A percentile compares a stretch with the other conserved stretches of the same genome.
Evolutionary conservation across 306 rosid genomes (phyloP).

Genomic region (Leucaena leucocephala): DNA sequence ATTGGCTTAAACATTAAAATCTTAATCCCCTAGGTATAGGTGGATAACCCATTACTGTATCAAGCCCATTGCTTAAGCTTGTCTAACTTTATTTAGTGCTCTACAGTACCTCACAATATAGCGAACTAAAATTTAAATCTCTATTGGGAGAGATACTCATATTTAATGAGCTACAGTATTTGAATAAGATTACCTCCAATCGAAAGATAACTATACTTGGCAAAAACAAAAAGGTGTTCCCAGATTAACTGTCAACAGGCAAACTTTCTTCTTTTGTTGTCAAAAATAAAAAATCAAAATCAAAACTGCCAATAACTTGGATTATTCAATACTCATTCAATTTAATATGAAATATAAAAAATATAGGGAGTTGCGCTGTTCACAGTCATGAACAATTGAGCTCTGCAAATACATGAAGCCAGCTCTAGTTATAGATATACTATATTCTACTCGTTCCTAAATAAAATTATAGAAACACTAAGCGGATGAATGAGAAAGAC

Average conservation of each 20-base stretch:
- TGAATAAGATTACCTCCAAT: too few species aligned
- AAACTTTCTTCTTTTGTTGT: background rate
- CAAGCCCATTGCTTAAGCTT: background rate
- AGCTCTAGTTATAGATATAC: background rate
- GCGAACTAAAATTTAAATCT: too few species aligned
- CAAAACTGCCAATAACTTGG: background rate
- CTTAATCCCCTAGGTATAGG: background rate
- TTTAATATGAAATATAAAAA: background rate
- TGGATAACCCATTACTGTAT: background rate
- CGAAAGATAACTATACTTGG: too few species aligned
- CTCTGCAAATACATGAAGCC: background rate
- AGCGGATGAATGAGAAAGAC: slow-evolving; percentile 17
- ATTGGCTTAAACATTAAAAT: background rate
- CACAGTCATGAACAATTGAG: background rate
- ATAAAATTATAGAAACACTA: slow-evolving; percentile 15
- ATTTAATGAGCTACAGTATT: too few species aligned
- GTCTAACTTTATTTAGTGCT: too few species aligned
- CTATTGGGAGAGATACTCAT: too few species aligned
- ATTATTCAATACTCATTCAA: background rate
- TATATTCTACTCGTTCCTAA: slow-evolving; percentile 15
- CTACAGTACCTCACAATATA: too few species aligned
- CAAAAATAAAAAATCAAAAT: background rate
- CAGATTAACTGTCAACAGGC: too few species aligned
- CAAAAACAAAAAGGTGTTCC: too few species aligned
- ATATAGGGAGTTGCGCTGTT: background rate